Base-by-base conservation (phyloP, 2,329 filamentous ascomycete genomes). In the Furcasterigmium furcatum region DNA sequence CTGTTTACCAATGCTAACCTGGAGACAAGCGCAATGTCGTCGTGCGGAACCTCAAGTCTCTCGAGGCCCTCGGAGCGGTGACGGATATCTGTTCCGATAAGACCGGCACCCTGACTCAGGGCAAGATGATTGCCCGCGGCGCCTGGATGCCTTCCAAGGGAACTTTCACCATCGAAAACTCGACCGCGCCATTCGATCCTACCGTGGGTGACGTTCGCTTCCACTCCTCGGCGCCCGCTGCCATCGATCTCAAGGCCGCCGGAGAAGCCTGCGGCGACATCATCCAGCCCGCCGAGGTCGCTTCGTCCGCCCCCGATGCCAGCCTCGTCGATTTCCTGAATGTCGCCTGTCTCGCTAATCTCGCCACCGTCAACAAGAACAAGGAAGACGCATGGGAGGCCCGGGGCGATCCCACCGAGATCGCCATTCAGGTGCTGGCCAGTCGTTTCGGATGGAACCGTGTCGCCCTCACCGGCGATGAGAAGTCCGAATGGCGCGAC, bases 361-460 rank as follows among this genome's bases (percentile, higher is more conserved):
- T 84, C 8, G 77, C 80, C 1, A 71, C 71, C 42, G 71, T 84
- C 6, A 73, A 78, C 49, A 70, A 76, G 48, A 70, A 62, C 14
- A 32, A 63, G 35, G 51, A 58, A 5, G 52, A 50, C 3, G 60
- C 67, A 32, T 83, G 80, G 79, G 68, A 74, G 38, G 76, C 77
- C 35, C 72, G 76, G 34, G 80, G 79, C 25, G 78, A 82, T 55
- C 78, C 79, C 1, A 86, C 82, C 1, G 82, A 86, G 52, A 84
- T 85, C 46, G 82, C 82, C 4, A 80, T 86, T 20, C 80, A 85
- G 52, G 82, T 86, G 2, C 82, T 86, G 49, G 79, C 81, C 13
- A 75, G 72, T 39, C 77, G 82, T 5, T 86, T 86, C 55, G 67
- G 76, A 29, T 77, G 76, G 70, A 75, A 78, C 42, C 69, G 75